Evolutionary conservation across 2,329 filamentous ascomycete species (phyloP).

Genomic region (Aureobasidium zeae): DNA sequence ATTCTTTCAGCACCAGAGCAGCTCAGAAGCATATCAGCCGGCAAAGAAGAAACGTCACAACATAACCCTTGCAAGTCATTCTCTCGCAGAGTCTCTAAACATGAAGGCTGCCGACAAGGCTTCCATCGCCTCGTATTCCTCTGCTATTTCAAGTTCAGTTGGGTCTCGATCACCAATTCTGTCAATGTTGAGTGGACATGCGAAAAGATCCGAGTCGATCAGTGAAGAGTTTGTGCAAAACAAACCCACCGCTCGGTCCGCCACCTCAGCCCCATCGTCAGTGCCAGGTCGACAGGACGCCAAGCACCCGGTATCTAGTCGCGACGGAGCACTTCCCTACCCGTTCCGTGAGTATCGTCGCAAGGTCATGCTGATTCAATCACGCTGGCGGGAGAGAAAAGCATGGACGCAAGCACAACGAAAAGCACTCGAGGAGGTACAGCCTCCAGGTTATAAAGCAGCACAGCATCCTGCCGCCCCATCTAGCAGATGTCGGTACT

Average conservation of each 20-base stretch:
- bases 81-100: background rate
- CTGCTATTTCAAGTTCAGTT: constrained; percentile 9
- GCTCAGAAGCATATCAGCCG: background rate
- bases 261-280: background rate
- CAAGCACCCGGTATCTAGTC: background rate
- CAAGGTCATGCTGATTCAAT: constrained; percentile 27
- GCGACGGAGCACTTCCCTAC: background rate
- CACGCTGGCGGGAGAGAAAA: constrained; percentile 25
- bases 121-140: constrained; percentile 3
- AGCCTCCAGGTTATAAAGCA: background rate
- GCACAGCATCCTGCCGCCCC: constrained; percentile 9
- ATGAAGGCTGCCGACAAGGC: constrained; percentile 4
- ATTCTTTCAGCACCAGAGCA: constrained; percentile 2
- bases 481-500: constrained; percentile 12
- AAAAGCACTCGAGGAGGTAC: background rate
- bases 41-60: background rate
- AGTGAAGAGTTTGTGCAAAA: background rate
- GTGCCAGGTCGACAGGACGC: background rate
- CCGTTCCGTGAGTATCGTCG: constrained; percentile 29
- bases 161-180: constrained; percentile 7
- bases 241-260: background rate
- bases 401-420: constrained; percentile 2
- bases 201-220: constrained; percentile 3
- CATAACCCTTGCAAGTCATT: background rate
- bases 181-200: constrained; percentile 4